A percentile compares a stretch with the other conserved stretches of the same genome.
Evolutionary conservation across 345 rosid species (phyloP).

Genomic region (Aquilaria yunnanensis): DNA sequence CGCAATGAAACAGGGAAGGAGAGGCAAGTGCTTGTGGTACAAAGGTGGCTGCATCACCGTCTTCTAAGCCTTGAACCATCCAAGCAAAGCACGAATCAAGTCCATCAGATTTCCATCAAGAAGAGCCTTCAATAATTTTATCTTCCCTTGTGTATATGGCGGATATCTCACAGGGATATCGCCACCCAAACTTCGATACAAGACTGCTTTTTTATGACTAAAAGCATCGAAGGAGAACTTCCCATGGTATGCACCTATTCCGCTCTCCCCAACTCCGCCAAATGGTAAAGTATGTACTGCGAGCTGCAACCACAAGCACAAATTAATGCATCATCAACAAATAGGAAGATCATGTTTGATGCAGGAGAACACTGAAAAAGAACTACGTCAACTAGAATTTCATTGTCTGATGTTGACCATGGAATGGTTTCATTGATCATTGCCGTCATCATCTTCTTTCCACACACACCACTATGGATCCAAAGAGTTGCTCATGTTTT

Average conservation of each 20-base stretch:
- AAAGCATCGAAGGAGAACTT: conserved; percentile 93
- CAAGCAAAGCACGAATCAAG: conserved; percentile 48
- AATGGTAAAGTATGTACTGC: conserved; percentile 64
- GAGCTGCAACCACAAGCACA: conserved; percentile 39
- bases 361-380: neutral
- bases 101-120: conserved; percentile 37
- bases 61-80: conserved; percentile 29
- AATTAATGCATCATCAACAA: neutral
- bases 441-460: too few relatives aligned
- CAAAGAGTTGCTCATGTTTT: too few relatives aligned
- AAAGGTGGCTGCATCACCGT: neutral
- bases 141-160: conserved; percentile 66
- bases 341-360: neutral
- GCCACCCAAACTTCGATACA: conserved; percentile 54
- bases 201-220: conserved; percentile 91
- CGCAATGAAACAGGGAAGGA: neutral
- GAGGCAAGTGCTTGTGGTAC: neutral
- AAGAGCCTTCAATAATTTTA: conserved; percentile 52
- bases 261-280: conserved; percentile 97
- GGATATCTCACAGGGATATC: conserved; percentile 73
- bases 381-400: too few relatives aligned
- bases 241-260: conserved; percentile 90
- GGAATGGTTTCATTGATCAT: too few relatives aligned
- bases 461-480: too few relatives aligned
- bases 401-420: too few relatives aligned